phyloP scores from a whole-genome alignment of 306 rosid genomes.

The Vigna nakashimae region DNA sequence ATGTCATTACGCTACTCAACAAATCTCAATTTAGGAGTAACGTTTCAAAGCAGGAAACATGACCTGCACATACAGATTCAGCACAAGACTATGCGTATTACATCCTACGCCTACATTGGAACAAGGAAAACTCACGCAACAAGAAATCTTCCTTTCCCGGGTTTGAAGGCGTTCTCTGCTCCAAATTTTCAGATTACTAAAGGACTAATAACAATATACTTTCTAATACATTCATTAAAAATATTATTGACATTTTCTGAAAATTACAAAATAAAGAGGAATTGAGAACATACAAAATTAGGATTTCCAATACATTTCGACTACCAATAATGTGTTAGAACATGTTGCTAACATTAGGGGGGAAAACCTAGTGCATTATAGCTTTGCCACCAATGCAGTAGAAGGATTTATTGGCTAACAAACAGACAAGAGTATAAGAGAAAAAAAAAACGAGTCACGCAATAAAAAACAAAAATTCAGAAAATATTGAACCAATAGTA shows the following conservation, averaged over 20 bases:
- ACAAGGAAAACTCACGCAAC: too few relatives aligned
- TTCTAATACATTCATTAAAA: too few relatives aligned
- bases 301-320: background rate
- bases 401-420: background rate
- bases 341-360: background rate
- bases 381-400: conserved; percentile 10
- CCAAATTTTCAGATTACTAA: background rate
- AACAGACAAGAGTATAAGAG: background rate
- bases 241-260: too few relatives aligned
- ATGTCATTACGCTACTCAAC: background rate
- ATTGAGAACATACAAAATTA: background rate
- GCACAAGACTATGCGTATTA: background rate
- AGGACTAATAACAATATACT: background rate
- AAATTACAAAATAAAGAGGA: too few relatives aligned
- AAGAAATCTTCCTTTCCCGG: background rate
- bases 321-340: too few relatives aligned
- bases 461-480: conserved; percentile 20
- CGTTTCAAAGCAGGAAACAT: conserved; percentile 11
- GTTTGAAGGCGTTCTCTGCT: background rate
- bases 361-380: background rate
- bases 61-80: background rate
- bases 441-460: background rate
- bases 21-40: background rate
- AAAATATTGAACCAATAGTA: conserved; percentile 40
- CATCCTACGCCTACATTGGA: background rate